phyloP scores from a whole-genome alignment of 768 basidiomycete species.

The Macrolepiota albuminosa region DNA sequence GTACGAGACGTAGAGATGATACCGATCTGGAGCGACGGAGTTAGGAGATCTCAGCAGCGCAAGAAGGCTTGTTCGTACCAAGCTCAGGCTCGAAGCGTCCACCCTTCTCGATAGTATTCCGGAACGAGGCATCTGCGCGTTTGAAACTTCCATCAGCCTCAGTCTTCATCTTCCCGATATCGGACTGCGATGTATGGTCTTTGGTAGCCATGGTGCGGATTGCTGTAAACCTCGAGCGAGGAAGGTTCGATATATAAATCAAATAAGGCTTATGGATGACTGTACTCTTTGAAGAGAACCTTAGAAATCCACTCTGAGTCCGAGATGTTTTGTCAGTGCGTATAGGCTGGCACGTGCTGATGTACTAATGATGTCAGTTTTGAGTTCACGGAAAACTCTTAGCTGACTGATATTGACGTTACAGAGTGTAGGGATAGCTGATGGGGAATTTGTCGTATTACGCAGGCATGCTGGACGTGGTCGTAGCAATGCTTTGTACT shows the following conservation, averaged over 20 bases:
- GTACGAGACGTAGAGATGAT: slow-evolving; percentile 87
- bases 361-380: neutral
- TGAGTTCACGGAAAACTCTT: neutral
- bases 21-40: slow-evolving; percentile 53
- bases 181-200: slow-evolving; percentile 35
- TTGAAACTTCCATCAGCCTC: slow-evolving; percentile 51
- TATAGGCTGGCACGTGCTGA: neutral
- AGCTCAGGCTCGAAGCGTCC: slow-evolving; percentile 70
- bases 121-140: slow-evolving; percentile 47
- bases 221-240: neutral
- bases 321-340: neutral
- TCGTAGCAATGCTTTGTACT: neutral
- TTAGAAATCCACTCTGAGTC: slow-evolving; percentile 2
- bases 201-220: slow-evolving; percentile 16
- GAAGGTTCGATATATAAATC: neutral
- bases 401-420: neutral
- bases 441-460: neutral
- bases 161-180: slow-evolving; percentile 48
- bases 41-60: neutral
- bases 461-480: neutral
- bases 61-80: slow-evolving; percentile 40
- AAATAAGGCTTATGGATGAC: neutral
- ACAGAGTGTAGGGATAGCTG: neutral
- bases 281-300: slow-evolving; percentile 4
- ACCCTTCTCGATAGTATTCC: slow-evolving; percentile 49